Base-by-base conservation (phyloP, 2,329 filamentous ascomycete species). In the Penicillium sp. region DNA sequence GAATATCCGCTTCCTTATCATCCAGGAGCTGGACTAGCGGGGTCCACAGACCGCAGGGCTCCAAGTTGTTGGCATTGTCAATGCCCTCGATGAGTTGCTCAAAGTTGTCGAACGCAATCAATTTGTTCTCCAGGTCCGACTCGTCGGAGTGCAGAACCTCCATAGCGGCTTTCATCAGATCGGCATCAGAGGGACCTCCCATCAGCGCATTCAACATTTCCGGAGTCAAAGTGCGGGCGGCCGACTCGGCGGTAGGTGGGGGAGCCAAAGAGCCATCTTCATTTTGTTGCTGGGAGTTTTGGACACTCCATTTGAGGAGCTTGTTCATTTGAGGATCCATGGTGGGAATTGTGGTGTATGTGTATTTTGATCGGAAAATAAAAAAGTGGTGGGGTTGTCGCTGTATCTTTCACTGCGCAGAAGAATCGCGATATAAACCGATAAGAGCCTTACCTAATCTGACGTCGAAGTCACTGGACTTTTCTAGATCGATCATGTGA, bases 11-110 rank as follows among this genome's bases (percentile, higher is more conserved):
- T 69, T 95, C 88, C 11, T 84, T 81, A 68, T 88, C 83, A 50
- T 82, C 80, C 14, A 99, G 81, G 62, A 97, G 80, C 9, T 81
- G 77, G 11, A 97, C 81, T 39, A 99, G 80, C 10, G 91, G 91
- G 11, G 85, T 83, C 95, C 95, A 99, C 31, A 98, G 82, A 7
- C 84, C 83, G 21, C 97, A 79, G 27, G 84, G 84, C 63, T 87
- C 87, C 66, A 99, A 85, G 77, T 97, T 96, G 81, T 98, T 99
- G 57, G 95, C 93, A 75, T 99, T 99, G 81, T 99, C 95, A 67
- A 98, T 86, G 62, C 85, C 87, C 80, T 97, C 92, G 68, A 97
- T 89, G 58, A 96, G 81, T 75, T 96, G 91, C 79, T 96, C 93
- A 62, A 97, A 89, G 78, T 97, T 96, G 83, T 96, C 93, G 76